Base-by-base conservation (phyloP, 345 rosid species). In the Populus deltoides region DNA sequence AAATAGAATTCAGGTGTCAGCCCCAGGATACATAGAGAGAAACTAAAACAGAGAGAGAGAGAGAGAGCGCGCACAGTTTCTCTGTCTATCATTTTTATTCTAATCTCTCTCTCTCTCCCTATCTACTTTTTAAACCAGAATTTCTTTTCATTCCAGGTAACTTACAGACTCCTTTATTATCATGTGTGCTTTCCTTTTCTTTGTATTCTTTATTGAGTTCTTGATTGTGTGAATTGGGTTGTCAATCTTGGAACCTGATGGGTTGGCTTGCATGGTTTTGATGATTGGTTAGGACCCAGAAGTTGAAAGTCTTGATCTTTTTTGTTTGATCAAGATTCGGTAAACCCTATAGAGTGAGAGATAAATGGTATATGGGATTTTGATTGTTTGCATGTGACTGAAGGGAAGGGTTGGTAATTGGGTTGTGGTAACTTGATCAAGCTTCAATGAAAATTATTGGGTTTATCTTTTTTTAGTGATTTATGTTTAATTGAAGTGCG, bases 1-100 rank as follows among this genome's bases (percentile, higher is more conserved):
- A 29, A 59, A 9, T 59, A 59, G 24, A 59, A 59, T 59, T 51
- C 75, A 51, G 41, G 75, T 71, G 75, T 71, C 75, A 51, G 75
- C 43, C 17, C 41, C 75, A 57, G 10, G 9, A 31, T 31, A 71
- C 41, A 27, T 6, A 71, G 73, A 43, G 55, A 43, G 51, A 70
- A 29, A 41, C 45, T 41, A 41, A 41, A 41, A 11, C 13, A 41
- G 45, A 41, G 45, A 70, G 59, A 49, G n/a, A 33, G 3, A 17
- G 41, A 68, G 53, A 45, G n/a, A 17, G 41, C 16, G 6, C 18
- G 20, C 69, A 66, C 25, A 2, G 25, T 38, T 36, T 68, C 43
- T 68, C 47, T 36, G 27, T 31, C n/a, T n/a, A 5, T 66, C 47
- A 68, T 39, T 24, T 59, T 11, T n/a, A 24, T 31, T 7, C 35